A percentile compares a stretch with the other conserved stretches of the same genome.
Conservation (phyloP, 345 rosid species). For the Salix caprea region DNA sequence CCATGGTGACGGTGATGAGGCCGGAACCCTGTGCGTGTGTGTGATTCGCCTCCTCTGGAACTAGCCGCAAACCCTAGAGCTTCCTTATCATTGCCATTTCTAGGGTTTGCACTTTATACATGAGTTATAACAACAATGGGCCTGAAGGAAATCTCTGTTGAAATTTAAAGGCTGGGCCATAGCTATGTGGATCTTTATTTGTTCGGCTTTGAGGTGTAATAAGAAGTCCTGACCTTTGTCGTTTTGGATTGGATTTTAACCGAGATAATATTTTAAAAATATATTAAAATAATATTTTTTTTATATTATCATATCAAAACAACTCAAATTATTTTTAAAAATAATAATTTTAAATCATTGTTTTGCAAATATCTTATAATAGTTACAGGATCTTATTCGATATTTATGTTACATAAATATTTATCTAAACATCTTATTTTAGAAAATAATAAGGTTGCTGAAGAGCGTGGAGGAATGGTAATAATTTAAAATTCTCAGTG, state of each 20-base stretch:
- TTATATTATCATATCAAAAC: no score
- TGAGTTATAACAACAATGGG: neutral
- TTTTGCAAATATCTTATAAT: no score
- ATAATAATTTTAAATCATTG: no score
- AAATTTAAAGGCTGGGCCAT: neutral
- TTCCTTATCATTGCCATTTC: neutral
- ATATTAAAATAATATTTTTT: no score
- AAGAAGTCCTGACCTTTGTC: neutral
- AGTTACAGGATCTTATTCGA: no score
- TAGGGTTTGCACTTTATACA: constrained; percentile 9
- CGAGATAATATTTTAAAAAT: no score
- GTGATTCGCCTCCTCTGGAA: constrained; percentile 4
- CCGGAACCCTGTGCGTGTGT: neutral
- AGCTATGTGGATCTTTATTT: neutral
- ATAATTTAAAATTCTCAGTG: no score
- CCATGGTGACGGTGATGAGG: constrained; percentile 47
- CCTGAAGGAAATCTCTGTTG: neutral
- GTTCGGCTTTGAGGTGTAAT: neutral
- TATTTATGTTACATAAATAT: no score
- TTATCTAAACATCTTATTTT: no score
- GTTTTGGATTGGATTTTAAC: neutral
- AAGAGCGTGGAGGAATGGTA: no score
- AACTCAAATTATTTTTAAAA: no score
- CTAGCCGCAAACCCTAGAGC: constrained; percentile 16
- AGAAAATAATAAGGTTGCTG: no score